Base-by-base conservation (phyloP, 2,329 filamentous ascomycete species). In the Penicillium brasilianum region DNA sequence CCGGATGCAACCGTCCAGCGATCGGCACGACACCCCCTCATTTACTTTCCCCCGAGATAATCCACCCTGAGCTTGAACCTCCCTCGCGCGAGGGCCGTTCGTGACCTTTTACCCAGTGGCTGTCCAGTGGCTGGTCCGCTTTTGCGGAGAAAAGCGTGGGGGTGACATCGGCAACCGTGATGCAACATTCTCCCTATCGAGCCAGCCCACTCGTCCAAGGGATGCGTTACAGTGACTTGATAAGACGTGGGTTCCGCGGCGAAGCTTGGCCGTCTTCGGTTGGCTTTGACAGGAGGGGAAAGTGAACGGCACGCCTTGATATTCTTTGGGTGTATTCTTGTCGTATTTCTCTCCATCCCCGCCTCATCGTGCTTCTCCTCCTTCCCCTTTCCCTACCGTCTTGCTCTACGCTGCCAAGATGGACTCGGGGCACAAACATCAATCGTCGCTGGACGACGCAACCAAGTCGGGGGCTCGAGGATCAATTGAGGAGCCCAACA, bases 111-210 rank as follows among this genome's bases (percentile, higher is more conserved):
- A 10, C n/a, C n/a, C n/a, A n/a, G 39, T 18, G 44, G 22, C 44
- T 48, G 44, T 9, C n/a, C n/a, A n/a, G 39, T 18, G 44, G 22
- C 44, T 48, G 44, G 25, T 48, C 25, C 44, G 22, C 16, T 11
- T 63, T 46, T 69, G 67, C 66, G 66, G 66, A 68, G 67, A 68
- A 18, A 69, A 54, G 51, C 62, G 66, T 66, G 62, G 67, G 67
- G 66, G 64, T 67, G 61, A 58, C 60, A 64, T 39, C 25, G 30
- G 36, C 34, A 25, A 48, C 9, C 22, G 34, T 34, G 55, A 68
- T 68, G 64, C 66, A 68, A 69, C 67, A 61, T 64, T 62, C 57
- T 61, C 51, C 55, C 59, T 62, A 62, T 67, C 64, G 59, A 60
- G 28, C 22, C 36, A 41, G 13, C 37, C 22, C 10, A 16, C 13